Conservation (phyloP, 805 yeast genomes). For the Candida yuanshanica region DNA sequence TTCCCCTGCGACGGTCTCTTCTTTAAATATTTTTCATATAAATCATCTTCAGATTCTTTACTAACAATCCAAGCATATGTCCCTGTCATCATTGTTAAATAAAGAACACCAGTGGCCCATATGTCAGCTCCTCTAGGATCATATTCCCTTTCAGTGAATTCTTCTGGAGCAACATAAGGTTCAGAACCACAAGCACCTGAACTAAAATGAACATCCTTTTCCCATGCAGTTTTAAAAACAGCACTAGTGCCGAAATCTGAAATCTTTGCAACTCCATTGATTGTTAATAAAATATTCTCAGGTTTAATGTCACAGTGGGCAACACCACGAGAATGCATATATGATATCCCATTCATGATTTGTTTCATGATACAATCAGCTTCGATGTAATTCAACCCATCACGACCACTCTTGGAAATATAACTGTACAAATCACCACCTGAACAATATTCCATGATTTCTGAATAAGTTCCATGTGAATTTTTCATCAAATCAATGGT, state of each 20-base stretch:
- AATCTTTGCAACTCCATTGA: conserved; percentile 59
- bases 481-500: conserved; percentile 75
- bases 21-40: conserved; percentile 38
- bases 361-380: conserved; percentile 91
- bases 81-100: conserved; percentile 79
- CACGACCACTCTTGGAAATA: conserved; percentile 44
- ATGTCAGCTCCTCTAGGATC: conserved; percentile 80
- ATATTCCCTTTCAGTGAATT: conserved; percentile 50
- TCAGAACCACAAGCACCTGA: conserved; percentile 83
- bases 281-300: conserved; percentile 71
- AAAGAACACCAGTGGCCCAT: conserved; percentile 84
- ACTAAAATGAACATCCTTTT: conserved; percentile 58
- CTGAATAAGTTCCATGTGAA: conserved; percentile 77
- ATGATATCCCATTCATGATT: conserved; percentile 71
- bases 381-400: conserved; percentile 54
- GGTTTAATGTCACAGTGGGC: conserved; percentile 93
- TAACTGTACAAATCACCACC: conserved; percentile 75
- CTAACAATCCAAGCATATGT: conserved; percentile 88
- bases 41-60: conserved; percentile 43
- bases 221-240: conserved; percentile 90
- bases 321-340: conserved; percentile 87
- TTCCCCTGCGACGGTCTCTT: conserved; percentile 37
- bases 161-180: conserved; percentile 92
- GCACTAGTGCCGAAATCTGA: conserved; percentile 91
- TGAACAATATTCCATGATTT: conserved; percentile 79